Base-by-base conservation (phyloP, 2,329 filamentous ascomycete genomes). In the Fusarium xylarioides region DNA sequence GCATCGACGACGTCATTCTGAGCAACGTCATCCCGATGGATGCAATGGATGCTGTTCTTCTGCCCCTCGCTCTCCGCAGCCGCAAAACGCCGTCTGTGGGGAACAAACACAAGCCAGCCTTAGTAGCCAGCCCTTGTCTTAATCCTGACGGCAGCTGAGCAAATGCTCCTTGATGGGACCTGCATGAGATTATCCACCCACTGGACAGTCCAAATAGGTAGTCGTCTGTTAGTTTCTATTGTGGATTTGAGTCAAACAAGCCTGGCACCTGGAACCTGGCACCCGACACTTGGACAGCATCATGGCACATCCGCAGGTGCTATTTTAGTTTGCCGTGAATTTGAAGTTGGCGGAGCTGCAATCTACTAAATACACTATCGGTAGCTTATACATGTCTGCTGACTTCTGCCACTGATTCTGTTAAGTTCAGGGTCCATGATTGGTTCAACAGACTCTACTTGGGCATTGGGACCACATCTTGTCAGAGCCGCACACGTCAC, bases 1-100 rank as follows among this genome's bases (percentile, higher is more conserved):
- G 67, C 57, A 70, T 68, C 42, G 43, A 73, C 65, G 69, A 74
- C 72, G 72, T 74, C 72, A 74, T 74, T 52, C 23, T 54, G 34
- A 52, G 40, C 37, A 73, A 74, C 68, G 71, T 74, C 71, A 74
- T 74, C 44, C 44, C 61, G 35, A 71, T 47, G 55, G 35, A 63
- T 65, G 65, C 40, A 44, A 23, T 59, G 18, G n/a, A 55, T 56
- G 38, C 43, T 40, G 14, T 46, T n/a, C 7, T 61, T n/a, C 7
- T 61, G 44, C 42, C 57, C 40, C 43, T 66, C 42, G 30, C 47
- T 67, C 60, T 61, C 53, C 62, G 46, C 62, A 59, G 38, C 53
- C n/a, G 54, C 42, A 61, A 68, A 47, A 54, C 57, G 32, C 67
- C 35, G 63, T 50, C 19, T 56, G 63, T 72, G 68, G 68, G 44